Percentiles rank a stretch among this genome's conserved stretches.
Evolutionary conservation across 2,329 filamentous ascomycete genomes (phyloP).

Genomic region (Fusarium agapanthi): DNA sequence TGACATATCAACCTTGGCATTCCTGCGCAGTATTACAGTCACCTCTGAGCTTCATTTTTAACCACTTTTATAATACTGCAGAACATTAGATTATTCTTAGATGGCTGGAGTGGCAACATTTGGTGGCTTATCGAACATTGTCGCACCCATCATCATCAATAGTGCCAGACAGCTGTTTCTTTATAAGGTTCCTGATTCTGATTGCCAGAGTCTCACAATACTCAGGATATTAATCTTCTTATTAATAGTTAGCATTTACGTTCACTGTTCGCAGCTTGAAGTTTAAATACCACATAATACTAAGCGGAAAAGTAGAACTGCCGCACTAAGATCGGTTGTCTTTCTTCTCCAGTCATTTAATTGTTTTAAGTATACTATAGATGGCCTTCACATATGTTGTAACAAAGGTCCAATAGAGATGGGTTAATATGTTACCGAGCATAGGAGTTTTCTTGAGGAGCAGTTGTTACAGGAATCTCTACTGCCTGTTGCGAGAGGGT

Average conservation of each 20-base stretch:
- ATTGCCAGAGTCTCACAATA: neutral
- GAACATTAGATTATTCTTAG: fast-evolving
- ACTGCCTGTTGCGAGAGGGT: neutral
- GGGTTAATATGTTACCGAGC: too few relatives aligned
- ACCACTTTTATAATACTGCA: fast-evolving
- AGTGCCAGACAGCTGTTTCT: fast-evolving
- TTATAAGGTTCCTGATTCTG: neutral
- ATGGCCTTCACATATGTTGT: fast-evolving
- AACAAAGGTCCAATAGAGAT: fast-evolving
- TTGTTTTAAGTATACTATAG: fast-evolving
- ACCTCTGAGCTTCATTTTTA: fast-evolving
- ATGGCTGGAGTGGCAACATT: neutral
- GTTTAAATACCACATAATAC: neutral
- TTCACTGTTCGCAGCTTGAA: neutral
- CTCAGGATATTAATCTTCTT: neutral
- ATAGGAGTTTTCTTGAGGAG: neutral
- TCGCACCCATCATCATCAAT: neutral
- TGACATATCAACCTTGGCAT: too few relatives aligned
- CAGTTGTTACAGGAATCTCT: neutral
- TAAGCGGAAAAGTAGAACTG: neutral
- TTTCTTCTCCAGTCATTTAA: neutral
- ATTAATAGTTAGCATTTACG: fast-evolving
- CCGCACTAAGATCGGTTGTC: too few relatives aligned
- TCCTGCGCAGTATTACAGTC: neutral
- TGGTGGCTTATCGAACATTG: neutral